Evolutionary conservation across 169 alveolate species (phyloP), one percentile per base, ranked within the genome.

Genomic region (Plasmodium gaboni): DNA sequence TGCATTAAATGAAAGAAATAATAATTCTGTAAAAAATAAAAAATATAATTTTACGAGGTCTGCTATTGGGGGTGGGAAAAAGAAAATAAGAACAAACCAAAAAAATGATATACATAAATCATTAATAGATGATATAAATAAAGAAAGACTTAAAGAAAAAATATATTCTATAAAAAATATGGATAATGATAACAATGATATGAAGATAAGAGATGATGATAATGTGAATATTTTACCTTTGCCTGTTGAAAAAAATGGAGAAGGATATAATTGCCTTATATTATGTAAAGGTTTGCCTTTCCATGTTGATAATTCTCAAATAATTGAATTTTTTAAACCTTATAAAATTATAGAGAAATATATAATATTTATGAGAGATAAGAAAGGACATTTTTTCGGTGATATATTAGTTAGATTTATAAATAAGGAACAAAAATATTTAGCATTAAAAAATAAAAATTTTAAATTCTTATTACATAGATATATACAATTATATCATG

Each of bases 401-500:
- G 92, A 86, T 70, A 59, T 86, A 26, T 32, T 86, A 15, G 92
- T 86, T 42, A 70, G 92, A 51, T 86, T 86, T 86, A n/a, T 64
- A 60, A 70, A 86, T 64, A 86, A 71, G 44, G 61, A 86, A 48
- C 72, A 86, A 42, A 86, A 86, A 61, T 12, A 48, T 0, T 55
- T 86, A 46, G 92, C 92, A 24, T 32, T 86, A 65, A 69, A 86
- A 86, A 86, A 86, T 67, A 86, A 86, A 86, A 86, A 86, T 46
- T 86, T 38, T 17, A 86, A 86, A 71, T 86, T 86, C 8, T 42
- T 86, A 26, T 59, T 71, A 42, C 87, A 86, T 74, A 86, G 92
- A 19, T 86, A 86, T 60, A 86, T 86, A 86, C 92, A 86, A 22
- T 51, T 86, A 51, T 86, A 42, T 70, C 46, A 69, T 13, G 42